These are phyloP conservation scores for Phytophthora ohioensis DNA, from an alignment of 352 stramenopile genomes.

Conservation along the genomic window DNA sequence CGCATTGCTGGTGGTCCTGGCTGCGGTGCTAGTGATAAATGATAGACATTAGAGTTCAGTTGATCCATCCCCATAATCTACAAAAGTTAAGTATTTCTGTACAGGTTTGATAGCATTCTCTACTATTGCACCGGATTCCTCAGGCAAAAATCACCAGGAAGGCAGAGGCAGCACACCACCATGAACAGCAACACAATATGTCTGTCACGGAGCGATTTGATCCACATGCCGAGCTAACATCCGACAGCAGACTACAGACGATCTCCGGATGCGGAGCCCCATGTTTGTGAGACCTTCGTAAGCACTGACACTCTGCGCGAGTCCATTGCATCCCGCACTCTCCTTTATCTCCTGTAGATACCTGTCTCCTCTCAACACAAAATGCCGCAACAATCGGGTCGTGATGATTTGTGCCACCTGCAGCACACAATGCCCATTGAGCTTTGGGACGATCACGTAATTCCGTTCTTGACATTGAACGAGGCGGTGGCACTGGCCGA, in stretches of 20 bases:
- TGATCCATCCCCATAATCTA: not conserved
- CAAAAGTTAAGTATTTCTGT: not conserved
- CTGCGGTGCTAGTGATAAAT: slow-evolving; percentile 12
- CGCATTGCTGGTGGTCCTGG: slow-evolving; percentile 30
- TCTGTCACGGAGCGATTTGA: slow-evolving; percentile 16
- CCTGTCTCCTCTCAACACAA: not conserved
- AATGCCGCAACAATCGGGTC: slow-evolving; percentile 20
- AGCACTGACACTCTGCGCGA: slow-evolving; percentile 7
- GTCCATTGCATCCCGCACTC: slow-evolving; percentile 11
- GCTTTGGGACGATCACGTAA: slow-evolving; percentile 65
- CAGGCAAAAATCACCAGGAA: not conserved
- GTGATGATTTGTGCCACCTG: slow-evolving; percentile 25
- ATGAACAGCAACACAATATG: not conserved
- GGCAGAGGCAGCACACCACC: slow-evolving; percentile 2
- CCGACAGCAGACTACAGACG: slow-evolving; percentile 3
- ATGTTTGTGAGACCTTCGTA: not conserved
- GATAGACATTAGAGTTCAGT: slow-evolving; percentile 12
- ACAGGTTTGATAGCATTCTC: not conserved
- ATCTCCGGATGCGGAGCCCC: slow-evolving; percentile 12
- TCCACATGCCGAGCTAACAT: slow-evolving; percentile 13
- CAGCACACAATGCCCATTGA: slow-evolving; percentile 50
- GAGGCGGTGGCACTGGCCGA: slow-evolving; percentile 67
- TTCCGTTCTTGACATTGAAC: slow-evolving; percentile 60
- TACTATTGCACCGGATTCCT: not conserved
- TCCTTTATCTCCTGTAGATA: slow-evolving; percentile 30